Conservation (phyloP, 2,329 filamentous ascomycete genomes). For the Exserohilum turcica region DNA sequence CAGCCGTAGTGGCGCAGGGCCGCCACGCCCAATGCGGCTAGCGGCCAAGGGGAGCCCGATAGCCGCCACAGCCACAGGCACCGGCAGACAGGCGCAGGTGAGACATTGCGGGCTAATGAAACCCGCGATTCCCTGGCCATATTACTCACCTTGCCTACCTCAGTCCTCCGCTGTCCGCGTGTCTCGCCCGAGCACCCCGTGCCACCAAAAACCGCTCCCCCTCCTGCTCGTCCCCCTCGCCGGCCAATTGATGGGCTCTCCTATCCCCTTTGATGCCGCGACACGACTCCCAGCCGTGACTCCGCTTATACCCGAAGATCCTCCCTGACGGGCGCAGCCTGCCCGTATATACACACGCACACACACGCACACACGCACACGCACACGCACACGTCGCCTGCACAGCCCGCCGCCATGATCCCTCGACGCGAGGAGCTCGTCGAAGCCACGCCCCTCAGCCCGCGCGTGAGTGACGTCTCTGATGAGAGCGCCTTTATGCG, state of each 20-base stretch:
- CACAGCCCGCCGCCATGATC: slow-evolving; percentile 11
- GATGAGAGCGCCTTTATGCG: slow-evolving; percentile 27
- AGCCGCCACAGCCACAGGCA: no score
- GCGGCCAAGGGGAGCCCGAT: neutral
- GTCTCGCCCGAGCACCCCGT: slow-evolving; percentile 17
- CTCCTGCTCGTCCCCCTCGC: slow-evolving; percentile 4
- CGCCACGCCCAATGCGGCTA: slow-evolving; percentile 19
- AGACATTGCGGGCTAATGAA: slow-evolving; percentile 17
- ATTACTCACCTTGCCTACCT: no score
- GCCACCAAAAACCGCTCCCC: slow-evolving; percentile 5
- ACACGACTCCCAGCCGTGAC: slow-evolving; percentile 32
- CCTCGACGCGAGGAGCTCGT: slow-evolving; percentile 22
- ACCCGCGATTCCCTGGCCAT: slow-evolving; percentile 9
- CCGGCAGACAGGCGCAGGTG: no score
- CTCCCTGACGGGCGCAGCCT: slow-evolving; percentile 25
- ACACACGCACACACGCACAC: slow-evolving; percentile 1
- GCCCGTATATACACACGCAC: neutral
- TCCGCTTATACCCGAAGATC: slow-evolving; percentile 25
- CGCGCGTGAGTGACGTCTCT: slow-evolving; percentile 36
- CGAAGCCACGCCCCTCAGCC: slow-evolving; percentile 28
- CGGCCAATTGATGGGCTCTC: slow-evolving; percentile 31
- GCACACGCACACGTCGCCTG: neutral
- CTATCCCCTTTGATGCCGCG: slow-evolving; percentile 28
- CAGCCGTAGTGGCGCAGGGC: slow-evolving; percentile 22
- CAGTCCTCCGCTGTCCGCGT: slow-evolving; percentile 7